A percentile compares a stretch with the other conserved stretches of the same genome.
These are phyloP conservation scores for Diaporthe sp. DNA, from an alignment of 2,329 filamentous ascomycete species.

Conservation along the genomic window DNA sequence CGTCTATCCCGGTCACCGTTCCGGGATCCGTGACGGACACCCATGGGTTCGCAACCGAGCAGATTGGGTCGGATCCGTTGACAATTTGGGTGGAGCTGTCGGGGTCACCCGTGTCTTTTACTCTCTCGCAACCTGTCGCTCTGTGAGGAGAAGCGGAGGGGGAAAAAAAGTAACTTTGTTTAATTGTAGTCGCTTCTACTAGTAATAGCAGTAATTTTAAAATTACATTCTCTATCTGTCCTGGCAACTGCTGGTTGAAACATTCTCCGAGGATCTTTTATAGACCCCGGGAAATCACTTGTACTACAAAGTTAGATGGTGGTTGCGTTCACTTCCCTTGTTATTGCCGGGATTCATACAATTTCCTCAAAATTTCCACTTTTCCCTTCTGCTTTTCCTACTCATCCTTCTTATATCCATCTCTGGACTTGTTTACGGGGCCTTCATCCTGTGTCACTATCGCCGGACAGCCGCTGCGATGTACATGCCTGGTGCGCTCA, in stretches of 20 bases:
- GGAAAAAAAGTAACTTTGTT: neutral
- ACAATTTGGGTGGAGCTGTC: conserved; percentile 15
- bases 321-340: neutral
- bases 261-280: neutral
- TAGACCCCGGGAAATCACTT: neutral
- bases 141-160: neutral
- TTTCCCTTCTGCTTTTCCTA: neutral
- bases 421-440: neutral
- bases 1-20: conserved; percentile 14
- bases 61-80: conserved; percentile 21
- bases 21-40: conserved; percentile 14
- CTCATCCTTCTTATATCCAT: neutral
- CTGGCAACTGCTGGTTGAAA: too few species aligned
- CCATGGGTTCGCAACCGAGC: conserved; percentile 7
- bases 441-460: neutral
- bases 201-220: neutral
- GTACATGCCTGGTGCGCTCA: too few species aligned
- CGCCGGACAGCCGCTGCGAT: too few species aligned
- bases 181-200: neutral
- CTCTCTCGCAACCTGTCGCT: conserved; percentile 14
- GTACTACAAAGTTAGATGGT: too few species aligned
- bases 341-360: neutral
- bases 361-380: neutral
- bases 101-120: conserved; percentile 10
- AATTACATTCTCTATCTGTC: neutral